A percentile compares a stretch with the other conserved stretches of the same genome.
Conservation (phyloP, 768 basidiomycete genomes). For the Tubosaeta sp. region DNA sequence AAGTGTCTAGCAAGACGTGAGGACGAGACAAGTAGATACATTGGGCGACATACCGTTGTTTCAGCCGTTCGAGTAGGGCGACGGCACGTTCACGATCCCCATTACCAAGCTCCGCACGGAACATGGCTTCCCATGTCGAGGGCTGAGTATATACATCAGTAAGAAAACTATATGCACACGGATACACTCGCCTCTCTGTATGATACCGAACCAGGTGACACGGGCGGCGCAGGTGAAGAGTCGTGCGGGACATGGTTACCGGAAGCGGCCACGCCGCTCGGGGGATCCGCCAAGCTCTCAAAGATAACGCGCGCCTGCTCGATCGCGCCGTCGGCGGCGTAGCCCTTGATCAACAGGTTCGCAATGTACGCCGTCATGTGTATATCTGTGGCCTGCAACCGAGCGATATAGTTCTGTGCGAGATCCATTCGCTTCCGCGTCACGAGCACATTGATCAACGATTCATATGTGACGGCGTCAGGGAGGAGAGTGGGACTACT, state of each 20-base stretch:
- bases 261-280: conserved; percentile 79
- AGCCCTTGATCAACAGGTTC: conserved; percentile 59
- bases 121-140: conserved; percentile 94
- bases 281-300: conserved; percentile 74
- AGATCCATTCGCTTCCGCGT: conserved; percentile 76
- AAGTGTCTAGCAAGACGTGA: conserved; percentile 49
- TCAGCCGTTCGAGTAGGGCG: conserved; percentile 65
- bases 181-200: conserved; percentile 27
- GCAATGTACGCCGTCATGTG: conserved; percentile 95
- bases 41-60: conserved; percentile 49
- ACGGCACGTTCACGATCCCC: conserved; percentile 70
- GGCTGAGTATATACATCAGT: conserved; percentile 42
- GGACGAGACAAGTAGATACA: too few species aligned
- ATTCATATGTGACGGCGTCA: conserved; percentile 87
- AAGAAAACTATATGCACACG: neutral
- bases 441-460: conserved; percentile 82
- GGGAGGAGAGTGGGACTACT: conserved; percentile 37
- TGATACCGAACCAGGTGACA: conserved; percentile 39
- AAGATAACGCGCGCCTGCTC: conserved; percentile 74
- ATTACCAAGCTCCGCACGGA: conserved; percentile 80
- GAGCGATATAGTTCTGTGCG: conserved; percentile 59
- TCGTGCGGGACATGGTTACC: conserved; percentile 83
- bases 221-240: conserved; percentile 28
- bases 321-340: conserved; percentile 65
- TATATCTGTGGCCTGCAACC: conserved; percentile 58